Percentiles rank a stretch among this genome's conserved stretches.
Evolutionary conservation across 345 rosid genomes (phyloP).

Genomic region (Populus nigra): DNA sequence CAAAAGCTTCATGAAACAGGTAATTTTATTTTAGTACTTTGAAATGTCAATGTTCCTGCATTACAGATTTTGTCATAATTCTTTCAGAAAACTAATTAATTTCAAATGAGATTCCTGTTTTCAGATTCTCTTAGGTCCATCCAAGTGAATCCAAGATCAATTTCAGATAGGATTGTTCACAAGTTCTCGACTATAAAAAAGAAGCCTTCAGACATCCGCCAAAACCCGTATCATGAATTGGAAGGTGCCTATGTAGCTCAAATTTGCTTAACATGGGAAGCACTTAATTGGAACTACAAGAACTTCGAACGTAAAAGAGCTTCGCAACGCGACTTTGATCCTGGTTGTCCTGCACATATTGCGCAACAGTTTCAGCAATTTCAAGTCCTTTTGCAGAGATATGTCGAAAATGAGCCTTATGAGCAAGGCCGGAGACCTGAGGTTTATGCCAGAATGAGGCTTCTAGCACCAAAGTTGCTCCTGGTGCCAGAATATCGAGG

Average conservation of each 20-base stretch:
- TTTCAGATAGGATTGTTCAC: conserved; percentile 82
- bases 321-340: conserved; percentile 44
- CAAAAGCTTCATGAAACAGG: conserved; percentile 97
- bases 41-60: no score
- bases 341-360: conserved; percentile 69
- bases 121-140: conserved; percentile 79
- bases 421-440: conserved; percentile 94
- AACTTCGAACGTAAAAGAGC: conserved; percentile 66
- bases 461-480: conserved; percentile 83
- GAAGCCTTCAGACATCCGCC: conserved; percentile 45
- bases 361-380: conserved; percentile 95
- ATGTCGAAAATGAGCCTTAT: conserved; percentile 88
- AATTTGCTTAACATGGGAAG: conserved; percentile 95
- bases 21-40: conserved; percentile 5
- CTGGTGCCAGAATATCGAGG: conserved; percentile 95
- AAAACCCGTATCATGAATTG: conserved; percentile 83
- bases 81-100: background rate
- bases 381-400: conserved; percentile 85
- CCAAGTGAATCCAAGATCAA: conserved; percentile 77
- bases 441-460: conserved; percentile 89
- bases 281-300: conserved; percentile 90
- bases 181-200: conserved; percentile 57
- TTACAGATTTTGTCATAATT: background rate
- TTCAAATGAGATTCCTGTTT: background rate
- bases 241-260: conserved; percentile 91